Percentiles rank a stretch among this genome's conserved stretches.
These are phyloP conservation scores for Nymphaea colorata DNA, from an alignment of 164 flowering plant genomes.

Conservation along the genomic window DNA sequence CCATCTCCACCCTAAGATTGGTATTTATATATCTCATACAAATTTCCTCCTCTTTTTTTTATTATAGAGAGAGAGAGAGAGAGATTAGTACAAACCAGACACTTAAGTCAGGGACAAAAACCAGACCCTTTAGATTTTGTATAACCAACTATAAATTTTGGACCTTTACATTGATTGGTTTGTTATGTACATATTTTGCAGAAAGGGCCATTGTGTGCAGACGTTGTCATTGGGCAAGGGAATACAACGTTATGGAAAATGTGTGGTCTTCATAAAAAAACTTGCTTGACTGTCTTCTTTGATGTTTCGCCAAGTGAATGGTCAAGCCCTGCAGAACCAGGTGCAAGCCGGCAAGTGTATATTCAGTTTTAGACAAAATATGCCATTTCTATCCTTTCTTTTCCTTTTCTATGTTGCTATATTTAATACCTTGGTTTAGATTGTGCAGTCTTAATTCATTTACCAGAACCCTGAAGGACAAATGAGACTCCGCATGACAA, in stretches of 20 bases:
- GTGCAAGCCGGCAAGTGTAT: constrained; percentile 53
- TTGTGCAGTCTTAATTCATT: constrained; percentile 27
- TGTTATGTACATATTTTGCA: constrained; percentile 27
- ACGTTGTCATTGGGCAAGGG: constrained; percentile 81
- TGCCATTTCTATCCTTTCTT: not conserved
- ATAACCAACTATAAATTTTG: no score
- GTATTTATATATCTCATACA: no score
- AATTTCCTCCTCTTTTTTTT: no score
- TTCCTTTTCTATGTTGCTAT: not conserved
- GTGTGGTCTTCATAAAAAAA: constrained; percentile 90
- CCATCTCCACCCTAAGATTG: no score
- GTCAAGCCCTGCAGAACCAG: constrained; percentile 36
- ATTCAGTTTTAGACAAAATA: constrained; percentile 84
- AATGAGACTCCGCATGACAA: constrained; percentile 62
- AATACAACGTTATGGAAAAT: constrained; percentile 90
- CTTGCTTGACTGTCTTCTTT: constrained; percentile 81
- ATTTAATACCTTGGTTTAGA: not conserved
- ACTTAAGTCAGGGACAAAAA: no score
- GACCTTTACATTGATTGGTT: not conserved
- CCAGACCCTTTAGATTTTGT: no score
- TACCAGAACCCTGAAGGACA: constrained; percentile 79
- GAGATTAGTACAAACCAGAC: no score
- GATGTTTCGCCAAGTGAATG: constrained; percentile 67
- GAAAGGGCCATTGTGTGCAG: constrained; percentile 92
- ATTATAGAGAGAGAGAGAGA: no score